A percentile compares a stretch with the other conserved stretches of the same genome.
These are phyloP conservation scores for Agaricus subrufescens DNA, from an alignment of 768 basidiomycete species.

Conservation along the genomic window DNA sequence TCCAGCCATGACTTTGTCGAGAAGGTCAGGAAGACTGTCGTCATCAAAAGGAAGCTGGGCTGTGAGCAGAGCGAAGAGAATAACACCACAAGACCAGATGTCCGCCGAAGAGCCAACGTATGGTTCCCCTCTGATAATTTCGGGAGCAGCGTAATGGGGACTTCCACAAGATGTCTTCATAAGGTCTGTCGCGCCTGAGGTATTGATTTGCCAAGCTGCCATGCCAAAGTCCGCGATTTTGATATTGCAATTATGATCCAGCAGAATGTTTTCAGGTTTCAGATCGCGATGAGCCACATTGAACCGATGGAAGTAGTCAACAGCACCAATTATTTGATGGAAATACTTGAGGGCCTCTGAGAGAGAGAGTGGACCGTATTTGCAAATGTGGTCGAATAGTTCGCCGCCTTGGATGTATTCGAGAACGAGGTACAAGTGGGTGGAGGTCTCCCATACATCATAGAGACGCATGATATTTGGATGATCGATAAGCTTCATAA, in stretches of 20 bases:
- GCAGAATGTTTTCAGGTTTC: constrained; percentile 90
- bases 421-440: constrained; percentile 85
- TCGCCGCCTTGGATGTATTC: constrained; percentile 96
- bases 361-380: constrained; percentile 63
- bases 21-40: constrained; percentile 71
- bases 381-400: constrained; percentile 89
- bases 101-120: constrained; percentile 89
- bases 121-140: constrained; percentile 76
- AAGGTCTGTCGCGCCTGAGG: constrained; percentile 29
- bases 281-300: constrained; percentile 93
- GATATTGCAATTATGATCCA: constrained; percentile 80
- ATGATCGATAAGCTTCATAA: constrained; percentile 96
- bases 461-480: constrained; percentile 92
- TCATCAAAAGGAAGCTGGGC: constrained; percentile 93
- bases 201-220: constrained; percentile 82
- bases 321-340: constrained; percentile 87
- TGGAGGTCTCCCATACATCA: constrained; percentile 95
- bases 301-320: constrained; percentile 92
- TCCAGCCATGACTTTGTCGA: constrained; percentile 76
- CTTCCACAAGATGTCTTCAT: constrained; percentile 88
- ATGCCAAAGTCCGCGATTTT: constrained; percentile 98
- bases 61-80: constrained; percentile 83
- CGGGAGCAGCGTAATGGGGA: constrained; percentile 93
- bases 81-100: constrained; percentile 96
- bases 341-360: constrained; percentile 82